phyloP scores from a whole-genome alignment of 805 yeast species.

The Kregervanrija pseudodelftensis region DNA sequence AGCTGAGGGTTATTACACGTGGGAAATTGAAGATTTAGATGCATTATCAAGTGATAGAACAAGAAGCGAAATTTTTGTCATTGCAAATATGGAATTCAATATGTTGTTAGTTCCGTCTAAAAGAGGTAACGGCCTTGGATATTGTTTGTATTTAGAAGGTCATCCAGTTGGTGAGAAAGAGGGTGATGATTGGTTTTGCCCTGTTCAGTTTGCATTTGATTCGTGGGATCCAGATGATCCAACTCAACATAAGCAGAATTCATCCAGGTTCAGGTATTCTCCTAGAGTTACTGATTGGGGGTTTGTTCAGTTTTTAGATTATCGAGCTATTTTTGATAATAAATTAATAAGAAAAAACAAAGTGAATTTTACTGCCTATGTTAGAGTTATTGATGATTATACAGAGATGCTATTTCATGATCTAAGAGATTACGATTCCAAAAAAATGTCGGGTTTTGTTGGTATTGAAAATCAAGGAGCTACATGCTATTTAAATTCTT shows the following conservation, averaged over 20 bases:
- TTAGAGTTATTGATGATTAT: slow-evolving; percentile 74
- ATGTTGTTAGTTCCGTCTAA: slow-evolving; percentile 64
- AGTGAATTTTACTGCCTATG: slow-evolving; percentile 68
- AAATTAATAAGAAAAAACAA: slow-evolving; percentile 38
- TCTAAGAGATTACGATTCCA: slow-evolving; percentile 77
- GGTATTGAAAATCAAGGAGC: slow-evolving; percentile 98
- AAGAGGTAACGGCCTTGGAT: slow-evolving; percentile 52
- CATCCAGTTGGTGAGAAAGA: slow-evolving; percentile 32
- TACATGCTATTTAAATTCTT: slow-evolving; percentile 90
- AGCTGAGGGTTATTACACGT: slow-evolving; percentile 29
- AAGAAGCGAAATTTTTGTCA: slow-evolving; percentile 38
- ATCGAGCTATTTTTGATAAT: slow-evolving; percentile 33
- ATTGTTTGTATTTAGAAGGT: slow-evolving; percentile 80
- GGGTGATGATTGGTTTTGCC: slow-evolving; percentile 64
- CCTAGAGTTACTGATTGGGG: slow-evolving; percentile 92
- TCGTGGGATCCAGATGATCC: slow-evolving; percentile 78
- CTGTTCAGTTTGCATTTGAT: slow-evolving; percentile 84
- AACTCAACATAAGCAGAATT: slow-evolving; percentile 46
- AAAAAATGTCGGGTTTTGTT: slow-evolving; percentile 79
- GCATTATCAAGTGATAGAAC: slow-evolving; percentile 26
- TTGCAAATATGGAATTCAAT: slow-evolving; percentile 55
- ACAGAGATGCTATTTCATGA: slow-evolving; percentile 95
- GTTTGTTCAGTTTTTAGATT: slow-evolving; percentile 67
- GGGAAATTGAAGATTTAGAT: slow-evolving; percentile 31
- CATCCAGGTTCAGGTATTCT: slow-evolving; percentile 73